These are phyloP conservation scores for Cyanodermella asteris DNA, from an alignment of 2,329 filamentous ascomycete genomes.

Conservation along the genomic window DNA sequence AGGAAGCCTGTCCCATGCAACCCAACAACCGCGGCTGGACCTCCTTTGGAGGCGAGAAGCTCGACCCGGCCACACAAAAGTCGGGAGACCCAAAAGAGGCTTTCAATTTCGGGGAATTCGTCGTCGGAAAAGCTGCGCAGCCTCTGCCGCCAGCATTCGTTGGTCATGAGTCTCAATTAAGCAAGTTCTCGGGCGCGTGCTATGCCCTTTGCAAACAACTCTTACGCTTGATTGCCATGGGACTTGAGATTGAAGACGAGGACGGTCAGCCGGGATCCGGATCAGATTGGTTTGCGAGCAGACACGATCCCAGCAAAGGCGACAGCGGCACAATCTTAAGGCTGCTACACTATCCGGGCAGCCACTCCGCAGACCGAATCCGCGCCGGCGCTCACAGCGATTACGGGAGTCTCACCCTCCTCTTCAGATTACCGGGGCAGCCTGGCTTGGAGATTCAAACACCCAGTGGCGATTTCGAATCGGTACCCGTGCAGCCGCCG, in stretches of 20 bases:
- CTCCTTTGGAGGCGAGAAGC: conserved; percentile 65
- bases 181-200: conserved; percentile 47
- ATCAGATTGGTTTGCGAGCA: conserved; percentile 34
- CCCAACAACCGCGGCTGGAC: conserved; percentile 72
- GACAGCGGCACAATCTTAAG: conserved; percentile 40
- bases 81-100: conserved; percentile 87
- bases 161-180: conserved; percentile 37
- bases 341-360: conserved; percentile 44
- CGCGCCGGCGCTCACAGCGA: conserved; percentile 84
- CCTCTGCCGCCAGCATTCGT: conserved; percentile 46
- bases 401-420: conserved; percentile 40
- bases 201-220: conserved; percentile 50
- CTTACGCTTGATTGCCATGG: conserved; percentile 55
- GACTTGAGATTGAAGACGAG: conserved; percentile 35
- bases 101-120: conserved; percentile 77
- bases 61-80: conserved; percentile 66
- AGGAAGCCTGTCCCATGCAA: conserved; percentile 51
- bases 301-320: conserved; percentile 31
- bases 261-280: conserved; percentile 20
- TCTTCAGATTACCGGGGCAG: conserved; percentile 72
- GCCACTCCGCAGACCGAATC: conserved; percentile 40
- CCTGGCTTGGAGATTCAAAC: conserved; percentile 68
- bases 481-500: conserved; percentile 44
- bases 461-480: conserved; percentile 34
- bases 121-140: conserved; percentile 47